These are phyloP conservation scores for Tilletia caries DNA, from an alignment of 1,284 basidiomycete species.

Conservation along the genomic window DNA sequence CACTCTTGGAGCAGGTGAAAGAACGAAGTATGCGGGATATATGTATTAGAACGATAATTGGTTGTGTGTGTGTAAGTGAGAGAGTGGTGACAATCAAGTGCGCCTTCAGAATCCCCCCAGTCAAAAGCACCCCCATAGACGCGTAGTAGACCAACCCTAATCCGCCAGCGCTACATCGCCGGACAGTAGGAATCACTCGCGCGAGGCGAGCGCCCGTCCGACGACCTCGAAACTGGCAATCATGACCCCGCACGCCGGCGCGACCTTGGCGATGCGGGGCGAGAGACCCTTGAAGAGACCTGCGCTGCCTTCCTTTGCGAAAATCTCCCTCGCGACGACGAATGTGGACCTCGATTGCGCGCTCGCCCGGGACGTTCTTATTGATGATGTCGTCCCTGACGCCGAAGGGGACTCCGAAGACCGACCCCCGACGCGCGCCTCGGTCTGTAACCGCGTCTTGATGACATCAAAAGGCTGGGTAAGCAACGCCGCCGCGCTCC, in stretches of 20 bases:
- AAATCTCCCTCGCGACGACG: slow-evolving; percentile 68
- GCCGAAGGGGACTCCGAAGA: slow-evolving; percentile 40
- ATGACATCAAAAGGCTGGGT: slow-evolving; percentile 96
- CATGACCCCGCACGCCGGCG: slow-evolving; percentile 98
- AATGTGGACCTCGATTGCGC: slow-evolving; percentile 55
- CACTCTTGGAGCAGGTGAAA: too few relatives aligned
- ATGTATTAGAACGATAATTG: too few relatives aligned
- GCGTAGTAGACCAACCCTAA: too few relatives aligned
- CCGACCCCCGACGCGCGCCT: not conserved
- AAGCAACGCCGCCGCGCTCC: slow-evolving; percentile 71
- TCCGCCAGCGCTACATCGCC: too few relatives aligned
- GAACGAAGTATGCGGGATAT: too few relatives aligned
- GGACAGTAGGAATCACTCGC: too few relatives aligned
- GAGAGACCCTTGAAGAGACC: slow-evolving; percentile 81
- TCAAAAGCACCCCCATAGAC: too few relatives aligned
- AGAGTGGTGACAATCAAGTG: too few relatives aligned
- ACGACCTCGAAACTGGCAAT: slow-evolving; percentile 87
- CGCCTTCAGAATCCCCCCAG: too few relatives aligned
- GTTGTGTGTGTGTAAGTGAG: too few relatives aligned
- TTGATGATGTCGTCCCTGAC: too few relatives aligned
- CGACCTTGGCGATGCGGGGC: slow-evolving; percentile 89
- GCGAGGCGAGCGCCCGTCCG: slow-evolving; percentile 24
- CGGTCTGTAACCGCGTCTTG: slow-evolving; percentile 79
- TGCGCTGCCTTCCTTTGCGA: slow-evolving; percentile 71
- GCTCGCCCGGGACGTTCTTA: too few relatives aligned